Conservation (phyloP, 192 early-diverging fungal species). For the Chytriomyces confervae region DNA sequence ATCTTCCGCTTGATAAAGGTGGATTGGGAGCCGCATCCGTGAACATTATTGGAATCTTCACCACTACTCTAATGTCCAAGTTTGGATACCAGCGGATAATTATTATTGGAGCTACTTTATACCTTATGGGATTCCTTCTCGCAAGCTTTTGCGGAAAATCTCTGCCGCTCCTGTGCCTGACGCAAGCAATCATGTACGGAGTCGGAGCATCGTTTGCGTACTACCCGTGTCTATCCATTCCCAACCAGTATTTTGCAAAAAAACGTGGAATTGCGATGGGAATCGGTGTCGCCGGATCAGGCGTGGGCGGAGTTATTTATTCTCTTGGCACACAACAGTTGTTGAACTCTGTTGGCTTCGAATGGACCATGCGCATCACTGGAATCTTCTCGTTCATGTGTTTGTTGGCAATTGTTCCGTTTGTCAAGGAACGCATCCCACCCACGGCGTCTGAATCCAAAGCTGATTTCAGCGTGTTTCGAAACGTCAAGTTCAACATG, state of each 20-base stretch:
- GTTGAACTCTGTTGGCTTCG: conserved; percentile 61
- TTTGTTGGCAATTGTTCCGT: conserved; percentile 41
- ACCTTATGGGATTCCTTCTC: conserved; percentile 33
- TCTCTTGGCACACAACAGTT: conserved; percentile 63
- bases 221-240: conserved; percentile 65
- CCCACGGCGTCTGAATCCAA: neutral
- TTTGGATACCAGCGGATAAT: conserved; percentile 58
- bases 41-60: neutral
- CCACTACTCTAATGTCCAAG: conserved; percentile 30
- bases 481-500: neutral
- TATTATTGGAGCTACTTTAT: conserved; percentile 50
- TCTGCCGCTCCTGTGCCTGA: conserved; percentile 66
- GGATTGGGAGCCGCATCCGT: neutral
- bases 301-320: conserved; percentile 73
- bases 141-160: conserved; percentile 29
- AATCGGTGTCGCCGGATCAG: conserved; percentile 72
- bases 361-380: conserved; percentile 72
- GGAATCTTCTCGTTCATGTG: conserved; percentile 58
- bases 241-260: conserved; percentile 72
- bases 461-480: neutral
- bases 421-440: conserved; percentile 26
- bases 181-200: conserved; percentile 77
- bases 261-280: conserved; percentile 73
- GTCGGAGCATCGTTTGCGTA: conserved; percentile 69
- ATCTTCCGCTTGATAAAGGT: neutral